Evolutionary conservation across 495 filamentous ascomycete species (phyloP).

Genomic region (Cercophora sp.): DNA sequence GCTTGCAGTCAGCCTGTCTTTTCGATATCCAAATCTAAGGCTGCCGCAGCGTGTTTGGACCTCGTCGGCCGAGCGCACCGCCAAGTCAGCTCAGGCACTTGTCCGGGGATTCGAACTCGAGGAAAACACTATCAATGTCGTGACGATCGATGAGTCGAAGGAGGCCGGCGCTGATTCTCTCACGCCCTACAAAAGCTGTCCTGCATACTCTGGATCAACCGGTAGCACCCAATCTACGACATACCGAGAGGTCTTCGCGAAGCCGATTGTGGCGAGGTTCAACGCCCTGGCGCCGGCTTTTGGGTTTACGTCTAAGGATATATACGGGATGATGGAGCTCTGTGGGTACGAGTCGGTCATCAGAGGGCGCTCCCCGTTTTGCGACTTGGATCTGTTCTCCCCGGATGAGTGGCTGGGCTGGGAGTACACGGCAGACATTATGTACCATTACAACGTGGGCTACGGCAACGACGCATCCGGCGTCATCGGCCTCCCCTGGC

Average conservation of each 20-base stretch:
- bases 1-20: slow-evolving; percentile 37
- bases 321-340: slow-evolving; percentile 47
- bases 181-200: slow-evolving; percentile 47
- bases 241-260: slow-evolving; percentile 40
- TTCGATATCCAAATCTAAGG: slow-evolving; percentile 40
- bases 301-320: slow-evolving; percentile 45
- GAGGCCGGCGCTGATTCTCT: slow-evolving; percentile 42
- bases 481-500: slow-evolving; percentile 45
- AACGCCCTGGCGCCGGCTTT: slow-evolving; percentile 38
- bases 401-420: slow-evolving; percentile 47
- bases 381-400: slow-evolving; percentile 40
- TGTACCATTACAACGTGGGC: slow-evolving; percentile 48
- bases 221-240: slow-evolving; percentile 39
- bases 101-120: slow-evolving; percentile 39
- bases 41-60: slow-evolving; percentile 45
- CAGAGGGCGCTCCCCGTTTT: slow-evolving; percentile 44
- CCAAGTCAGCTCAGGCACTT: slow-evolving; percentile 41
- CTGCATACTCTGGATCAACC: slow-evolving; percentile 43
- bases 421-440: slow-evolving; percentile 45
- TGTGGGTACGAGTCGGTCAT: slow-evolving; percentile 50
- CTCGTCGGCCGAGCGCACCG: slow-evolving; percentile 45
- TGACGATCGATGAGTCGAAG: slow-evolving; percentile 35
- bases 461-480: slow-evolving; percentile 41
- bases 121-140: slow-evolving; percentile 38
- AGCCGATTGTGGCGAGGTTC: slow-evolving; percentile 40